Conservation (phyloP, 345 rosid genomes). For the Brassica incana region DNA sequence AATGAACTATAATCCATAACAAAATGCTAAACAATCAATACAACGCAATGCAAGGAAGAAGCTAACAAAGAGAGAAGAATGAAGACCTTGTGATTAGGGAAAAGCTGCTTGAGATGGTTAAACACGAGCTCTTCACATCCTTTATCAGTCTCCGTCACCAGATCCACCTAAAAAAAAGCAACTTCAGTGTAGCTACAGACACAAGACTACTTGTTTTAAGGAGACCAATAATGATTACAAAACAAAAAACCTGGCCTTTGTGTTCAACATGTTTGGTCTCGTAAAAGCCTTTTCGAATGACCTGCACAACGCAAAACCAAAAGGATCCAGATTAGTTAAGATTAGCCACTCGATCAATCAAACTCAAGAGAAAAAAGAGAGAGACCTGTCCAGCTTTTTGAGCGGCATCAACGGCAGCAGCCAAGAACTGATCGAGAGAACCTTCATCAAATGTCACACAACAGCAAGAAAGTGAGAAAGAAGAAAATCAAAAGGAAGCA, state of each 20-base stretch:
- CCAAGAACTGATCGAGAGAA: constrained; percentile 58
- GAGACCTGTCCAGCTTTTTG: constrained; percentile 79
- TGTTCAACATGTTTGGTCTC: constrained; percentile 89
- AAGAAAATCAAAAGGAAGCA: background rate
- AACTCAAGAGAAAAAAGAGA: background rate
- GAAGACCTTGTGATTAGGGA: constrained; percentile 73
- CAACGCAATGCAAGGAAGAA: background rate
- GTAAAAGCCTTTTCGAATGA: constrained; percentile 78
- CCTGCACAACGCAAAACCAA: constrained; percentile 39
- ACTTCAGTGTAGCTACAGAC: background rate
- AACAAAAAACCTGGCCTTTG: constrained; percentile 69
- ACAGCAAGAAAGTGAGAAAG: background rate
- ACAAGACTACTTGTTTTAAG: background rate
- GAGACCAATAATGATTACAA: background rate
- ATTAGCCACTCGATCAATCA: background rate
- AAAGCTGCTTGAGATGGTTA: constrained; percentile 65
- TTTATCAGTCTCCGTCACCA: constrained; percentile 97
- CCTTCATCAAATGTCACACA: constrained; percentile 39
- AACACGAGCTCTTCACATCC: constrained; percentile 91
- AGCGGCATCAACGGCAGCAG: constrained; percentile 85
- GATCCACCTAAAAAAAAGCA: constrained; percentile 64
- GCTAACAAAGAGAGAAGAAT: background rate
- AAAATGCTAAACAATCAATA: background rate
- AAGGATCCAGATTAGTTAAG: background rate
- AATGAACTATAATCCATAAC: constrained; percentile 58